Evolutionary conservation across 768 basidiomycete species (phyloP), one percentile per base, ranked within the genome.

Genomic region (Tremella yokohamensis): DNA sequence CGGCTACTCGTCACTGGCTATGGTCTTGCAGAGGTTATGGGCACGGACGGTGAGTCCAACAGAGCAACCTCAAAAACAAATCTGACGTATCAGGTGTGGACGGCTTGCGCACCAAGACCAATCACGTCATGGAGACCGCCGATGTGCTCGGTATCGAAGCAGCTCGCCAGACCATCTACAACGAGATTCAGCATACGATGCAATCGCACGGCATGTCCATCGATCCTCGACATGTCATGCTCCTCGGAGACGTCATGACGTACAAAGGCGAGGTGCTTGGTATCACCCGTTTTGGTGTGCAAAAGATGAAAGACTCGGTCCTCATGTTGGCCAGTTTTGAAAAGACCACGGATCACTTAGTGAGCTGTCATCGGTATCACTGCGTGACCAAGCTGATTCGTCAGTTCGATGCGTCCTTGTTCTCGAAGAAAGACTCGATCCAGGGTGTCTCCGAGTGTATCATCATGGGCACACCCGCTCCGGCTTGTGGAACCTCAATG

Each of bases 261-360:
- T 97, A 94, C 79, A 99, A 99, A 89, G 96, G 96, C 42, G 94
- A 98, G 75, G 92, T 98, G 0, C 79, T 99, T 52, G 96, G 96
- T 45, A 98, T 99, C 76, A 99, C 96, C 7, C 88, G 96, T 26
- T 98, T 98, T 77, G 96, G 96, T 72, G 94, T 99, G 22, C 90
- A 93, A 8, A 97, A 97, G 80, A 98, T 98, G 91, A 98, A 98
- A 77, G 96, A 99, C 62, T 79, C 78, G 40, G 93, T 97, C 0
- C 84, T 99, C 69, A 99, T 98, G 96, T 81, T 98, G 68, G 96
- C 96, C 9, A 96, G 91, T 22, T 99, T 99, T 77, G 96, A 99
- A 79, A 98, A 98, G 80, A 98, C 96, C 15, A 99, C 96, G 13
- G 96, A 99, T 79, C 96, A 99, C 77, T 79, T 99, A 61, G 76